A percentile compares a stretch with the other conserved stretches of the same genome.
These are phyloP conservation scores for Volutella citrinella DNA, from an alignment of 2,329 filamentous ascomycete genomes.

Conservation along the genomic window DNA sequence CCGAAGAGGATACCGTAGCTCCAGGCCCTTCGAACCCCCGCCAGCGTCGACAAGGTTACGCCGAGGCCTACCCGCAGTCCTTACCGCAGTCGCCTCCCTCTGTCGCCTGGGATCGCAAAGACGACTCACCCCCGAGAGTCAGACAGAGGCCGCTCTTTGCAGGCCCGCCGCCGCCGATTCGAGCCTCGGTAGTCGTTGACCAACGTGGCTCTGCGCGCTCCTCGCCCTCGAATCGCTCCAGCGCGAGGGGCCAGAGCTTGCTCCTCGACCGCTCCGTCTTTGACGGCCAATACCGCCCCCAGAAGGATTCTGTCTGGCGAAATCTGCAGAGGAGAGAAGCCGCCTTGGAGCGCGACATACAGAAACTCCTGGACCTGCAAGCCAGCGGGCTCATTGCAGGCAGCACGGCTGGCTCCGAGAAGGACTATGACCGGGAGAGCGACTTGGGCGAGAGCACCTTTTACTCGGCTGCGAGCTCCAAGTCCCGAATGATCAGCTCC, in stretches of 20 bases:
- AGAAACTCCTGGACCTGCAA: conserved; percentile 48
- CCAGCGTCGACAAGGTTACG: too few species aligned
- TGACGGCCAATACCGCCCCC: too few species aligned
- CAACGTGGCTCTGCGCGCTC: conserved; percentile 9
- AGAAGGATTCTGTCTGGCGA: conserved; percentile 49
- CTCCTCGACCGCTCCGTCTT: too few species aligned
- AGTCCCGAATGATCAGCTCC: conserved; percentile 37
- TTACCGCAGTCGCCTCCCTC: conserved; percentile 15
- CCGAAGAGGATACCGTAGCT: too few species aligned
- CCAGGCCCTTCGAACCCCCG: too few species aligned
- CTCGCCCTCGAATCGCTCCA: conserved; percentile 10
- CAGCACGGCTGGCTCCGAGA: conserved; percentile 23
- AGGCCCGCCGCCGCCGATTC: conserved; percentile 51
- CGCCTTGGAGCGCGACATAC: conserved; percentile 44
- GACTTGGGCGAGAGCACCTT: conserved; percentile 41
- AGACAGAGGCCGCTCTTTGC: conserved; percentile 39
- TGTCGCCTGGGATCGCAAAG: conserved; percentile 19
- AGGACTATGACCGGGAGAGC: conserved; percentile 32
- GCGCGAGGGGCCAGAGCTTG: conserved; percentile 10
- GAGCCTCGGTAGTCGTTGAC: conserved; percentile 37
- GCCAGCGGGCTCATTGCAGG: conserved; percentile 41
- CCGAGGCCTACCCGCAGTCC: too few species aligned
- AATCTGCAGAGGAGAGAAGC: conserved; percentile 44
- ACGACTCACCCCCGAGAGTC: conserved; percentile 30
- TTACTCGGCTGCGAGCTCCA: conserved; percentile 37